Conservation (phyloP, 1,139 yeast genomes). For the Starmera stellimalicola region DNA sequence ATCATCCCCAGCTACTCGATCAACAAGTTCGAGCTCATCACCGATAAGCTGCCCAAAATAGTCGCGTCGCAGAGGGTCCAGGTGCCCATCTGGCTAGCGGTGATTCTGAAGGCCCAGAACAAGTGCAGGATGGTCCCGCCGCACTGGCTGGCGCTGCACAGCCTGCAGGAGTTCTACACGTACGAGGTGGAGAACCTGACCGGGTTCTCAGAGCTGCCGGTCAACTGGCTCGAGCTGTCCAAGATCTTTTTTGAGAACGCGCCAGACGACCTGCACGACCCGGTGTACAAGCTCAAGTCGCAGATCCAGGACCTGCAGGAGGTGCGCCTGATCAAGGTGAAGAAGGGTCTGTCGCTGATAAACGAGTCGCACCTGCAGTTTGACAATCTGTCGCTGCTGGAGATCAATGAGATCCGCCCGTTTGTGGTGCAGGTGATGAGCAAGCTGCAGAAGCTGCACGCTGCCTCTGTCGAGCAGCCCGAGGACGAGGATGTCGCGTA, state of each 20-base stretch:
- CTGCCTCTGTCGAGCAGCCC: slow-evolving; percentile 23
- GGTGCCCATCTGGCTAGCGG: slow-evolving; percentile 85
- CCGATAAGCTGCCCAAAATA: slow-evolving; percentile 26
- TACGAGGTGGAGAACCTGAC: slow-evolving; percentile 52
- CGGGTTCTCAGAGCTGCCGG: slow-evolving; percentile 66
- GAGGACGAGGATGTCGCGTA: no score
- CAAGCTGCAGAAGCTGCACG: slow-evolving; percentile 48
- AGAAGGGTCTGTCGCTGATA: slow-evolving; percentile 67
- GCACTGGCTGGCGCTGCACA: slow-evolving; percentile 63
- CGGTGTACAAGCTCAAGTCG: slow-evolving; percentile 47
- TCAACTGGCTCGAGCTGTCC: slow-evolving; percentile 81
- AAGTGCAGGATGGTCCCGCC: slow-evolving; percentile 87
- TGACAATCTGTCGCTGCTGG: slow-evolving; percentile 75
- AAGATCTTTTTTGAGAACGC: slow-evolving; percentile 57
- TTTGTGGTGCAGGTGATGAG: slow-evolving; percentile 76
- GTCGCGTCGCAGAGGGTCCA: slow-evolving; percentile 61
- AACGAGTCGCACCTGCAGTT: slow-evolving; percentile 79
- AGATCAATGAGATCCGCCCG: slow-evolving; percentile 82
- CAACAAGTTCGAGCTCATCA: slow-evolving; percentile 54
- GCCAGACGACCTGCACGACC: slow-evolving; percentile 62
- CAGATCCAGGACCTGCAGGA: slow-evolving; percentile 79
- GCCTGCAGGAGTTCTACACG: slow-evolving; percentile 50
- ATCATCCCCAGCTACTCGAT: slow-evolving; percentile 70
- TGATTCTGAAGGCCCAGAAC: slow-evolving; percentile 72
- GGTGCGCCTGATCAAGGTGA: slow-evolving; percentile 68